phyloP scores from a whole-genome alignment of 192 early-diverging fungal species.

The Endogone sp. region DNA sequence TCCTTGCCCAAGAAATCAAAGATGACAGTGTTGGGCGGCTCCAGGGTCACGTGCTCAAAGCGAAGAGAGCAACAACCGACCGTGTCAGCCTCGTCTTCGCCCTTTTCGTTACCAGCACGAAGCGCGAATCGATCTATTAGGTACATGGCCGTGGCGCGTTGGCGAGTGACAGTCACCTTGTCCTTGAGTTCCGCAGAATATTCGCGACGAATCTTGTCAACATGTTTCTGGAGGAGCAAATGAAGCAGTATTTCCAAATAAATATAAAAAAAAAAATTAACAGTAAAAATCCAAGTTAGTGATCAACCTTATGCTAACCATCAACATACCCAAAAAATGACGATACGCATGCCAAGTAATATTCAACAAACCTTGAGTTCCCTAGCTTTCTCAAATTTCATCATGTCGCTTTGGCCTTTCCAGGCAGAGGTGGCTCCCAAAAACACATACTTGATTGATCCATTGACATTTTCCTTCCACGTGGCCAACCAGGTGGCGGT shows the following conservation, averaged over 20 bases:
- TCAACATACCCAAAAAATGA: not conserved
- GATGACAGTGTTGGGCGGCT: constrained; percentile 76
- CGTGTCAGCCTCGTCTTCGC: constrained; percentile 97
- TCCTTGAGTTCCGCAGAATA: constrained; percentile 80
- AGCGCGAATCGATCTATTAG: constrained; percentile 92
- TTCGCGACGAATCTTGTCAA: constrained; percentile 69
- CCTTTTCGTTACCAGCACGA: constrained; percentile 97
- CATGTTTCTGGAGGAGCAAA: constrained; percentile 48
- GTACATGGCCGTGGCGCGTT: constrained; percentile 92
- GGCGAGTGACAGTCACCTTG: constrained; percentile 76
- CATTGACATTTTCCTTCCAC: constrained; percentile 99
- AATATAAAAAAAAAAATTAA: not conserved
- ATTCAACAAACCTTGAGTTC: constrained; percentile 63
- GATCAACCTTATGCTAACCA: not conserved
- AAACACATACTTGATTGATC: constrained; percentile 90
- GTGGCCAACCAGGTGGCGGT: constrained; percentile 95
- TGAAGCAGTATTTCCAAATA: not conserved
- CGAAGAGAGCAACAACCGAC: constrained; percentile 98
- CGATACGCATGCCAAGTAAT: not conserved
- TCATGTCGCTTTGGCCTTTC: constrained; percentile 93
- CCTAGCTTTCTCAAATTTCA: constrained; percentile 95
- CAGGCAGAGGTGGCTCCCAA: constrained; percentile 89
- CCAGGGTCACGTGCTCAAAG: constrained; percentile 84
- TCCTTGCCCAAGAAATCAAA: constrained; percentile 99
- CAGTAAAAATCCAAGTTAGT: not conserved